phyloP scores from a whole-genome alignment of 2,329 filamentous ascomycete species.

The Talaromyces amestolkiae region DNA sequence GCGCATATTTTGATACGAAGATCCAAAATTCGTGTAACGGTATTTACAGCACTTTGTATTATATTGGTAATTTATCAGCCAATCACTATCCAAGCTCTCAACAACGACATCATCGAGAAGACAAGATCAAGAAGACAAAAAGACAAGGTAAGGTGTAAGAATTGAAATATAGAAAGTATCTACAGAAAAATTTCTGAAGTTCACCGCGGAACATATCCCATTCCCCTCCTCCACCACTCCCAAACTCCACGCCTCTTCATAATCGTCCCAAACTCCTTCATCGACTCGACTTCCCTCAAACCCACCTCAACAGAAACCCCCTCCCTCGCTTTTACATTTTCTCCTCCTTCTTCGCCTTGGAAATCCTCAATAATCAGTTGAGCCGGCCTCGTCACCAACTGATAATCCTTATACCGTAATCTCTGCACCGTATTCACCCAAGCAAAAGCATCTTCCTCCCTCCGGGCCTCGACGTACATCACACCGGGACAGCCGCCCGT shows the following conservation, averaged over 20 bases:
- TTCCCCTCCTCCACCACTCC: constrained; percentile 66
- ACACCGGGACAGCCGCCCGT: constrained; percentile 69
- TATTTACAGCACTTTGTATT: background rate
- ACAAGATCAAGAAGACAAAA: background rate
- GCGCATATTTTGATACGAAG: background rate
- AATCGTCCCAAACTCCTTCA: constrained; percentile 61
- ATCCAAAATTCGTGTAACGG: background rate
- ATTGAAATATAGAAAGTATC: background rate
- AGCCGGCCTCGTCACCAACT: constrained; percentile 56
- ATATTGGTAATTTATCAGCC: background rate
- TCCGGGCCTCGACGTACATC: constrained; percentile 69
- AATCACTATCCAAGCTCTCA: background rate
- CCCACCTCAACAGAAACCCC: constrained; percentile 24
- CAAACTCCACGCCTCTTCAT: constrained; percentile 62
- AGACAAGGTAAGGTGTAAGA: background rate
- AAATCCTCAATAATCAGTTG: background rate
- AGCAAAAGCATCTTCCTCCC: constrained; percentile 53
- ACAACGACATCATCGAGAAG: background rate
- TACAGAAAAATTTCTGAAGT: background rate
- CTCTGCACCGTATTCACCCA: constrained; percentile 66
- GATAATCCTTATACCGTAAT: constrained; percentile 71
- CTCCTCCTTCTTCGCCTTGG: constrained; percentile 30
- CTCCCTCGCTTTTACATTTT: constrained; percentile 13
- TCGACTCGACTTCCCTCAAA: constrained; percentile 59
- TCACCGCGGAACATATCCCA: constrained; percentile 50